These are phyloP conservation scores for Durotheca rogersii DNA, from an alignment of 495 filamentous ascomycete genomes.

Conservation along the genomic window DNA sequence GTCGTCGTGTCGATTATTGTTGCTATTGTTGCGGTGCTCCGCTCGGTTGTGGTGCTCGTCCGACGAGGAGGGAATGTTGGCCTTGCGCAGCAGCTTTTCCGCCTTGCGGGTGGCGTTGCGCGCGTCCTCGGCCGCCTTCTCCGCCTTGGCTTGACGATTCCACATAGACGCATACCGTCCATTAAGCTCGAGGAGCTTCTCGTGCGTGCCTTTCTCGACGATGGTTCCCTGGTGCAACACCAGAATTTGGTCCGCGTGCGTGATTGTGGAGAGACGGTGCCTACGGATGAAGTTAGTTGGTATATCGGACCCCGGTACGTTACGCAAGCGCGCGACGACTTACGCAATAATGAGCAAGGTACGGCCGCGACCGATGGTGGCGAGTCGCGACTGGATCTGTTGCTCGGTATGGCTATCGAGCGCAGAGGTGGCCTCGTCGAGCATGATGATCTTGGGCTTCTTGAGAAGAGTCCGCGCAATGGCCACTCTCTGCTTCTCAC, in stretches of 20 bases:
- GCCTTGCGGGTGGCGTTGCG: conserved; percentile 57
- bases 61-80: conserved; percentile 38
- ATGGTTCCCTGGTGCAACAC: conserved; percentile 86
- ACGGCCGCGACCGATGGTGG: conserved; percentile 74
- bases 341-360: conserved; percentile 71
- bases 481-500: conserved; percentile 95
- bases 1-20: no score
- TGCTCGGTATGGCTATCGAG: conserved; percentile 95
- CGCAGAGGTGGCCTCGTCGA: conserved; percentile 95
- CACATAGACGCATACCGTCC: conserved; percentile 92
- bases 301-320: neutral
- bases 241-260: conserved; percentile 89
- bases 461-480: conserved; percentile 97
- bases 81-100: conserved; percentile 52
- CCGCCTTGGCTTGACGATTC: conserved; percentile 89
- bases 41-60: conserved; percentile 27
- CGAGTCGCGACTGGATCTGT: conserved; percentile 85
- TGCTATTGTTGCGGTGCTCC: conserved; percentile 13
- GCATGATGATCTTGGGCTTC: conserved; percentile 89
- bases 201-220: conserved; percentile 81
- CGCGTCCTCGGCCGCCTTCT: conserved; percentile 76
- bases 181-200: conserved; percentile 72
- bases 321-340: conserved; percentile 24
- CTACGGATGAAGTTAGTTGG: conserved; percentile 31
- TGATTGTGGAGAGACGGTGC: conserved; percentile 93